Evolutionary conservation across 1,139 yeast species (phyloP), one percentile per base, ranked within the genome.

Genomic region (Blastobotrys arbuscula): DNA sequence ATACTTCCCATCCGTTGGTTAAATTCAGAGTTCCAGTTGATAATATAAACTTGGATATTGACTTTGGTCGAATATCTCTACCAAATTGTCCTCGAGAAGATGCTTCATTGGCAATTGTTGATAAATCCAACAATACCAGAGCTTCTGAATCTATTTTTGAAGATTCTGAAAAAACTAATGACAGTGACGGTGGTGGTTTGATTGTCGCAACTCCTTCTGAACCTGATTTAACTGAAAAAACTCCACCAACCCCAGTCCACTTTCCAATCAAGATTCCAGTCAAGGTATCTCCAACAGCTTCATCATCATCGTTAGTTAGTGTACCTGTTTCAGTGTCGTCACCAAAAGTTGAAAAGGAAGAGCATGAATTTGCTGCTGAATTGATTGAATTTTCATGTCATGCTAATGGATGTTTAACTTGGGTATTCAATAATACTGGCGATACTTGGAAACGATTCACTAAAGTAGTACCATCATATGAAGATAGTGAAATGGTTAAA

Each of bases 1-100:
- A 55, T 39, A 43, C 43, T 16, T 24, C 51, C 16, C 67, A 63
- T 42, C 59, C 61, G 12, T 45, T 63, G 52, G 45, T 61, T 39
- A 62, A 55, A 52, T 20, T 59, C 34, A 23, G 50, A 45, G 31
- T 34, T 20, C 45, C 49, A 35, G 16, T 24, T 12, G 34, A 12
- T 10, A 9, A 10, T 10, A 18, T n/a, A 19, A 18, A 19, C 3
- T 24, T 45, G n/a, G 44, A 45, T 33, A 24, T 45, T 33, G 44
- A 45, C 6, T 18, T 45, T 34, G 47, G 45, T 18, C 5, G 31
- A 31, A n/a, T 28, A 19, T 3, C 6, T 23, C 9, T 23, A 18
- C 31, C 31, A 21, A 28, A 23, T 15, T 13, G 9, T 2, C 35
- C 35, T 10, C 5, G 8, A 15, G 18, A 31, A 16, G n/a, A 19